phyloP scores from a whole-genome alignment of 2,329 filamentous ascomycete genomes.

The Colletotrichum tabaci region DNA sequence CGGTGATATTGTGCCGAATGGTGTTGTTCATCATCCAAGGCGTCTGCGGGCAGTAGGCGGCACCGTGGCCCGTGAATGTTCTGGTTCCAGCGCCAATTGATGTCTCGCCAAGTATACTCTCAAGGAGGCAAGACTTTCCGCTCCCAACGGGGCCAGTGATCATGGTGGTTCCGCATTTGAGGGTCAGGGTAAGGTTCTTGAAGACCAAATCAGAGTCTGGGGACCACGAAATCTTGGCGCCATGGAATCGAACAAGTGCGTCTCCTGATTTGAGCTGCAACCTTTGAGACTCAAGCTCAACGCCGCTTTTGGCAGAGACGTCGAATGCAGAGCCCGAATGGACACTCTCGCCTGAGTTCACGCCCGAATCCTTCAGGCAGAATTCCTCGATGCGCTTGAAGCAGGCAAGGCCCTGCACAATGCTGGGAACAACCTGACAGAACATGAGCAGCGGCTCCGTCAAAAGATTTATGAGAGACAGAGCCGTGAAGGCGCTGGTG shows the following conservation, averaged over 20 bases:
- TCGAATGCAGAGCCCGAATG: too few species aligned
- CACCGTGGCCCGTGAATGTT: too few species aligned
- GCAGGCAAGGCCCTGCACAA: slow-evolving; percentile 52
- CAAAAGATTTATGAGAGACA: slow-evolving; percentile 54
- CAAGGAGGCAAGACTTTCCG: slow-evolving; percentile 28
- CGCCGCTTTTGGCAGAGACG: too few species aligned
- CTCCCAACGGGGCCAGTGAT: slow-evolving; percentile 25
- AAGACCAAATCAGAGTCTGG: neutral
- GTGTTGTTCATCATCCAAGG: slow-evolving; percentile 51
- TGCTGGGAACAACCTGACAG: slow-evolving; percentile 48
- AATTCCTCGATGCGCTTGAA: slow-evolving; percentile 53
- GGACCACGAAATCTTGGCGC: slow-evolving; percentile 36
- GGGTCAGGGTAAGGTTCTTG: neutral
- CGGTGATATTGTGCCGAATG: slow-evolving; percentile 57
- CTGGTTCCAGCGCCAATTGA: neutral
- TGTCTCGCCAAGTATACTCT: slow-evolving; percentile 28
- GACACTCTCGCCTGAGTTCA: too few species aligned
- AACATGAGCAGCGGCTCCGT: slow-evolving; percentile 52
- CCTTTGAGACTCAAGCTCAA: too few species aligned
- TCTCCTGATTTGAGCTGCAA: too few species aligned
- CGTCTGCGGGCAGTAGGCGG: slow-evolving; percentile 31
- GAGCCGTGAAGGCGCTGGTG: slow-evolving; percentile 53
- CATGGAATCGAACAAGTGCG: too few species aligned
- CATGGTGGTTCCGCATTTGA: slow-evolving; percentile 16
- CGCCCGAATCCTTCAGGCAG: neutral